Evolutionary conservation across 192 early-diverging fungal genomes (phyloP), one percentile per base, ranked within the genome.

Genomic region (Coemansia sp.): DNA sequence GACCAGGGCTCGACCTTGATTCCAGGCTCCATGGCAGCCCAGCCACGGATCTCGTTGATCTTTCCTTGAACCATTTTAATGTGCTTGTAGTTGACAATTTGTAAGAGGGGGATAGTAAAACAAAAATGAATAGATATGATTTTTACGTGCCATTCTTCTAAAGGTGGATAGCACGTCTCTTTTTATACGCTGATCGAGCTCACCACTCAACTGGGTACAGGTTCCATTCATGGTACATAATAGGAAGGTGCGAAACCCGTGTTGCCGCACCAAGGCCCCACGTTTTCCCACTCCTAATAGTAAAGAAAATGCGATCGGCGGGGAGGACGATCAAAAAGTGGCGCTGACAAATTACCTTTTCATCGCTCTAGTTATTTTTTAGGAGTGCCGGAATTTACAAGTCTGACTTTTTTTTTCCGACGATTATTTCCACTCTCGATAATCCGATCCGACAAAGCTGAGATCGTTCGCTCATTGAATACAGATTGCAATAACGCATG

Each of bases 1-100:
- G 75, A 69, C 71, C 82, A 87, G 28, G 77, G 74, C 75, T 82
- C 74, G 28, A 85, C 70, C 39, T 66, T 40, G 44, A 73, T 11
- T 4, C 76, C 76, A 4, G 76, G 73, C 46, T 70, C 49, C 68
- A 47, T 75, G 6, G 73, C 84, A 39, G 84, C 84, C 69, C 70
- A 85, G 39, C 75, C 78, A 57, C 70, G 71, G 57, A 85, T 85
- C 37, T 75, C 62, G 60, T 69, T 75, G 38, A 83, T 68, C 32
- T 84, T 81, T 26, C 74, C 78, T 32, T 76, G 63, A 33, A 73
- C 74, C 74, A 78, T 78, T 39, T 47, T 63, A 17, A 4, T 55
- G 44, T 57, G 59, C 67, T 42, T 53, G 49, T 44, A 63, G 19
- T 50, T 21, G 47, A 6, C 19, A 6, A 9, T 23, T 50, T 35